Evolutionary conservation across 148 eudicot species (phyloP).

Genomic region (Pouteria glomerata): DNA sequence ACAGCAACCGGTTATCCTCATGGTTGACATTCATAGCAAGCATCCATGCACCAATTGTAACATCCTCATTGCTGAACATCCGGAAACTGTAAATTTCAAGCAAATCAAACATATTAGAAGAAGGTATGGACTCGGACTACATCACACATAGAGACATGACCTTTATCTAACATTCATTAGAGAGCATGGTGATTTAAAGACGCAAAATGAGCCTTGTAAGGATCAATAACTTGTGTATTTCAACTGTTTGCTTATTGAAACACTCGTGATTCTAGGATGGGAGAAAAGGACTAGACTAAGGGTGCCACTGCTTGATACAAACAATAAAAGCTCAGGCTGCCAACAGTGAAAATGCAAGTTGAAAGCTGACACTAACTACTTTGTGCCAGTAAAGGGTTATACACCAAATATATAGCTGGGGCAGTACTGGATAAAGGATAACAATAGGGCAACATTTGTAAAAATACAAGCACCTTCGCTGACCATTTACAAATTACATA

Average conservation of each 20-base stretch:
- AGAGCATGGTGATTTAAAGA: not conserved
- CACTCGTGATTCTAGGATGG: no score
- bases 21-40: conserved; percentile 98
- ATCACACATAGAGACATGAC: not conserved
- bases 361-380: not conserved
- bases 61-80: conserved; percentile 98
- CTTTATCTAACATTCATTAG: not conserved
- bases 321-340: not conserved
- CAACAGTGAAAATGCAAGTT: not conserved
- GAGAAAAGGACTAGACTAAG: no score
- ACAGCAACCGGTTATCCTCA: conserved; percentile 63
- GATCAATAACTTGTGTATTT: no score
- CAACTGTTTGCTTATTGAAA: no score
- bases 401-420: no score
- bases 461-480: no score
- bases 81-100: conserved; percentile 61
- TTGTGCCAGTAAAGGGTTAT: not conserved
- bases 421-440: no score
- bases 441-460: no score
- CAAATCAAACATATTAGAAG: conserved; percentile 7
- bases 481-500: no score
- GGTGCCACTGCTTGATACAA: no score
- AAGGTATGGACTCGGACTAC: not conserved
- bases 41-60: conserved; percentile 96
- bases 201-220: no score